These are phyloP conservation scores for Populus hybrid DNA, from an alignment of 441 rosid genomes.

Conservation along the genomic window DNA sequence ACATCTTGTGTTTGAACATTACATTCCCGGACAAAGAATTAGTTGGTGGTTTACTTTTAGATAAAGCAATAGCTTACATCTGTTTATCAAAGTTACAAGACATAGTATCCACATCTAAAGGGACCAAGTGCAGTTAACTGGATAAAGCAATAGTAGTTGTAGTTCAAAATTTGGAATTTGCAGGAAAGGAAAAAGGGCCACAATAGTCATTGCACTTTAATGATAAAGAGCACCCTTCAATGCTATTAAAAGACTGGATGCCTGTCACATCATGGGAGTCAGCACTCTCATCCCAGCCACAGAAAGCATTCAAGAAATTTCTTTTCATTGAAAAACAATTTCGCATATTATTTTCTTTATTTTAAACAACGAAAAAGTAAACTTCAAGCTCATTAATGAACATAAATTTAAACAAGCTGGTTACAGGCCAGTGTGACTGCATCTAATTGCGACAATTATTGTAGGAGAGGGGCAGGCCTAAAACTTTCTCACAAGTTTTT, in stretches of 20 bases:
- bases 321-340: constrained; percentile 5
- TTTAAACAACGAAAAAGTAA: not conserved
- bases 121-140: not conserved
- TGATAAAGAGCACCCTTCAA: constrained; percentile 20
- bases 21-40: not conserved
- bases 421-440: constrained; percentile 15
- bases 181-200: constrained; percentile 9
- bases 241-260: constrained; percentile 19
- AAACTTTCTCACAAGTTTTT: not conserved
- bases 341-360: constrained; percentile 1
- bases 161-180: constrained; percentile 2
- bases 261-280: constrained; percentile 42
- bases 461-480: not conserved
- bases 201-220: constrained; percentile 10
- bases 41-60: not conserved
- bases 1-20: not conserved
- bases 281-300: constrained; percentile 33
- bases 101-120: constrained; percentile 1
- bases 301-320: constrained; percentile 18
- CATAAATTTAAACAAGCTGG: constrained; percentile 10
- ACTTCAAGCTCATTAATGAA: not conserved
- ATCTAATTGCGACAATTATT: not conserved
- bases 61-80: not conserved
- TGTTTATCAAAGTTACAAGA: not conserved
- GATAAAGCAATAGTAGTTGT: not conserved